Percentiles rank a stretch among this genome's conserved stretches.
Evolutionary conservation across 1,284 basidiomycete species (phyloP).

Genomic region (Leccinum griseonigrum): DNA sequence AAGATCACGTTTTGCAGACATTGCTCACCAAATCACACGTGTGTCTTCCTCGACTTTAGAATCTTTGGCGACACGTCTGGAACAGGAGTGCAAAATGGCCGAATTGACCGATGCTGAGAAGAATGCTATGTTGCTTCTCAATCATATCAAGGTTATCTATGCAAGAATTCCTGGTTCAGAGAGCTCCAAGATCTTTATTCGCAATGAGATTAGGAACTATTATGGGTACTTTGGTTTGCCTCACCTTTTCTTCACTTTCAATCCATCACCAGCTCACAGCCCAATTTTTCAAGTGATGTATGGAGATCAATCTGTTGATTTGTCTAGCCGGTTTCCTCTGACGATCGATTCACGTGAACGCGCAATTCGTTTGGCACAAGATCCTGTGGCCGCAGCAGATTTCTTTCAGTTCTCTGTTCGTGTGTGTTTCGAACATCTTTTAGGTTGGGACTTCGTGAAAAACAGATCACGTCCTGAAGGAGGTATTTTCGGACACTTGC

Average conservation of each 20-base stretch:
- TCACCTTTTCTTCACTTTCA: conserved; percentile 15
- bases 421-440: conserved; percentile 8
- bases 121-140: background rate
- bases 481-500: conserved; percentile 6
- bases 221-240: conserved; percentile 12
- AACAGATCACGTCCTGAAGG: background rate
- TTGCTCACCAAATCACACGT: background rate
- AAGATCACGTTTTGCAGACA: background rate
- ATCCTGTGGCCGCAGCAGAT: conserved; percentile 9
- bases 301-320: conserved; percentile 5
- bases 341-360: background rate
- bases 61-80: background rate
- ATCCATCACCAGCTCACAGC: conserved; percentile 8
- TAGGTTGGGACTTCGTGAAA: conserved; percentile 9
- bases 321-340: conserved; percentile 2
- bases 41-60: background rate
- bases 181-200: conserved; percentile 9
- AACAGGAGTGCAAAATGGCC: background rate
- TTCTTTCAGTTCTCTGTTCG: conserved; percentile 9
- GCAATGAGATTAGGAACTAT: conserved; percentile 13
- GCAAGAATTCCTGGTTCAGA: conserved; percentile 10
- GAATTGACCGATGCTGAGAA: background rate
- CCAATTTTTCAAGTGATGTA: conserved; percentile 18
- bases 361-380: conserved; percentile 2
- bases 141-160: conserved; percentile 9